Evolutionary conservation across 2,329 filamentous ascomycete genomes (phyloP), one percentile per base, ranked within the genome.

Genomic region (Penicillium sp.): DNA sequence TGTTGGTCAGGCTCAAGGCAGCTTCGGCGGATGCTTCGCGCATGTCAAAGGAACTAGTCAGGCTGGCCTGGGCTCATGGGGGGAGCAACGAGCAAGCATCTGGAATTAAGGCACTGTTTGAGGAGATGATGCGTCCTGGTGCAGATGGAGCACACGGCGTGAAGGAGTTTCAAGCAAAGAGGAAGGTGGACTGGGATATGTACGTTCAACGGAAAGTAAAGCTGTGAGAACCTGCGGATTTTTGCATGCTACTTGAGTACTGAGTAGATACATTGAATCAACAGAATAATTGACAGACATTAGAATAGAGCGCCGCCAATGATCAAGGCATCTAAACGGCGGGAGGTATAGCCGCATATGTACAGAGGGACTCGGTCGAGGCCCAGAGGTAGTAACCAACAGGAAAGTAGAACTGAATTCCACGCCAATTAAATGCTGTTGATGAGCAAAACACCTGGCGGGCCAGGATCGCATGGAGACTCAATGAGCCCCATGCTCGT

Each of bases 41-140:
- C 3, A 68, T 71, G 67, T 70, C 63, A n/a, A 76, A 75, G 47
- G 64, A 71, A 21, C 50, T 74, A 18, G 64, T 73, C 9, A 58
- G 57, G 29, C 55, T 66, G 10, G 67, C 60, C 3, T 73, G 66
- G 68, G 58, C 56, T n/a, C 47, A 64, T 47, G 59, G 39, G 4
- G 58, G 61, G 11, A 49, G 18, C 7, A 54, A 62, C 6, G 38
- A 48, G 22, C 66, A 68, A 44, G 56, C 52, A 7, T 34, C 27
- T 6, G 63, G 63, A 0, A 62, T 70, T 24, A 61, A 62, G 47
- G 46, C 16, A 1, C n/a, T 66, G n/a, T 69, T 69, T 32, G 56
- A 65, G 8, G 54, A 58, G n/a, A 71, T 70, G 67, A 71, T 68
- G 68, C 32, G 56, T 3, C 43, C 66, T 1, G 60, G 62, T 48